Base-by-base conservation (phyloP, 768 basidiomycete species). In the Auricularia sp. region DNA sequence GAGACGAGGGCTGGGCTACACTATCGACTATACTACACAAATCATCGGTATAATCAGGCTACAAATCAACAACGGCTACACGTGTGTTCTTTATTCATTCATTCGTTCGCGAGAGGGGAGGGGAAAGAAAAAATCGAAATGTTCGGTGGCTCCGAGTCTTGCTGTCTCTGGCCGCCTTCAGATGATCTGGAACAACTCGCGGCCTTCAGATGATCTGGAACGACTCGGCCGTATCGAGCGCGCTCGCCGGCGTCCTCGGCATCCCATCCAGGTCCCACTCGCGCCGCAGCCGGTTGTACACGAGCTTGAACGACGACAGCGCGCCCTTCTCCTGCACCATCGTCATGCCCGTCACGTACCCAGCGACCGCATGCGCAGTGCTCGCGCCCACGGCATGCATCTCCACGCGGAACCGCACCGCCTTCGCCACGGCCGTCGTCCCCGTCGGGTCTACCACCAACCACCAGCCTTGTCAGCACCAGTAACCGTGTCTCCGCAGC, bases 311-410 rank as follows among this genome's bases (percentile, higher is more conserved):
- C 35, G 83, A 87, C 29, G 91, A 90, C 54, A 85, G 78, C 18
- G 94, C 88, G 3, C 96, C 96, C 74, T 87, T 94, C 78, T 97
- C 94, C 68, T 91, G 87, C 14, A 90, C 80, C 62, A 96, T 72
- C 18, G 82, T 78, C 68, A 96, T 74, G 44, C 80, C 78, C 13
- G 88, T 84, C 66, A 80, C 77, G 76, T 80, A 86, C 67, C 77
- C 83, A 56, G 76, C 81, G 1, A 72, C 71, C 67, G 69, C 66
- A 61, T 72, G 70, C 37, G 67, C 64, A 29, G 68, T 56, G 77
- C 77, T 68, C 73, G 62, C 34, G 74, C 76, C 63, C 6, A 75
- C 75, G 36, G 71, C 67, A 39, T 82, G 78, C 69, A 94, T 78
- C 71, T 96, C 93, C 42, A 94, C 88, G 65, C 88, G 84, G 78